A percentile compares a stretch with the other conserved stretches of the same genome.
These are phyloP conservation scores for Gynochthodes officinalis DNA, from an alignment of 257 asterid species.

Conservation along the genomic window DNA sequence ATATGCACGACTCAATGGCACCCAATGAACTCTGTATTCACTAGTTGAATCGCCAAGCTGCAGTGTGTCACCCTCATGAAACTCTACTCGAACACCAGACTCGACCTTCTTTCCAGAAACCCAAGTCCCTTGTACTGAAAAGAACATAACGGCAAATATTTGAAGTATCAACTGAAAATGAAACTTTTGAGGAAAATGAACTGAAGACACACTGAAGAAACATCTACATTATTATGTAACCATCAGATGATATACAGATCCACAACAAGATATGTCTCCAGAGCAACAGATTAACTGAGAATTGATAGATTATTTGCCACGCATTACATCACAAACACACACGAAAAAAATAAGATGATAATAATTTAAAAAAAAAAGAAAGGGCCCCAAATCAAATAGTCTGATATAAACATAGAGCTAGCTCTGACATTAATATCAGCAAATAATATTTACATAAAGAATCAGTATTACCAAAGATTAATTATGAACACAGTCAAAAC, in stretches of 20 bases:
- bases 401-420: not conserved
- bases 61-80: slow-evolving; percentile 67
- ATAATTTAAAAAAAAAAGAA: no score
- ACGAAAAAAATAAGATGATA: not conserved
- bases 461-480: not conserved
- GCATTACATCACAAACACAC: no score
- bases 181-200: not conserved
- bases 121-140: slow-evolving; percentile 88
- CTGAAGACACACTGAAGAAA: not conserved
- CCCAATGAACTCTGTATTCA: slow-evolving; percentile 75
- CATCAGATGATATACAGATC: not conserved
- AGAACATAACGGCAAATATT: slow-evolving; percentile 3
- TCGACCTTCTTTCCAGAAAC: slow-evolving; percentile 67
- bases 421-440: not conserved
- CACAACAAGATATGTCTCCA: not conserved
- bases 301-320: no score
- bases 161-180: slow-evolving; percentile 11
- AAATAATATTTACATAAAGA: not conserved
- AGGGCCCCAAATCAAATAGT: not conserved
- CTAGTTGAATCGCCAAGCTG: slow-evolving; percentile 82
- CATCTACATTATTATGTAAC: not conserved
- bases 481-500: not conserved
- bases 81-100: slow-evolving; percentile 46
- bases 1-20: slow-evolving; percentile 70
- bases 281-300: no score